A percentile compares a stretch with the other conserved stretches of the same genome.
phyloP scores from a whole-genome alignment of 345 rosid species.

The Rhodomyrtus tomentosa region DNA sequence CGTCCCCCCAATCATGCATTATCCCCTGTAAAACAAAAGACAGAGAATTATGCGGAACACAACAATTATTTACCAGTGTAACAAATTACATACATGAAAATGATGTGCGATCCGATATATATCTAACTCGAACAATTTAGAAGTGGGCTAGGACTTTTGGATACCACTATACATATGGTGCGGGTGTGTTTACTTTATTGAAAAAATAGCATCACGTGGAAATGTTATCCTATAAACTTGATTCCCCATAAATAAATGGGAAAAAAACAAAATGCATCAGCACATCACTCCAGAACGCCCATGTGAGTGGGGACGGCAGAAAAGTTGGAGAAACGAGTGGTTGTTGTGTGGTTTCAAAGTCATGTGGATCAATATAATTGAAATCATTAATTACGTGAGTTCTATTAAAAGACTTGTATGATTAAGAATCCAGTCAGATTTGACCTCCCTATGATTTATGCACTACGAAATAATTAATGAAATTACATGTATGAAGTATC shows the following conservation, averaged over 20 bases:
- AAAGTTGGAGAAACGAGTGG: not conserved
- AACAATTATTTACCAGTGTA: not conserved
- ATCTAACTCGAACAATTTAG: not conserved
- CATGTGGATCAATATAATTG: not conserved
- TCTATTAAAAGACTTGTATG: not conserved
- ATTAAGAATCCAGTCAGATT: not conserved
- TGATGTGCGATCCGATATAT: not conserved
- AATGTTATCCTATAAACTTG: not conserved
- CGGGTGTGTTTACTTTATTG: not conserved
- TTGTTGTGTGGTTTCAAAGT: not conserved
- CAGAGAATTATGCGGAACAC: not conserved
- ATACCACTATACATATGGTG: not conserved
- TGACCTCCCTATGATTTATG: not conserved
- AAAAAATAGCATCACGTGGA: not conserved
- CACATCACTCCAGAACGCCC: not conserved
- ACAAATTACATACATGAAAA: not conserved
- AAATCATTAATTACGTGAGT: not conserved
- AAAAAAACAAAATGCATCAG: too few species aligned
- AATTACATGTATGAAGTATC: not conserved
- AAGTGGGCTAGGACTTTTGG: not conserved
- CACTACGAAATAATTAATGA: not conserved
- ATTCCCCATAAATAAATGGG: not conserved
- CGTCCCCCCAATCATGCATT: not conserved
- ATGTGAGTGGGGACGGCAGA: not conserved
- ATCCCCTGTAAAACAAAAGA: not conserved